Conservation (phyloP, 2,329 filamentous ascomycete genomes). For the Zalaria sp. region DNA sequence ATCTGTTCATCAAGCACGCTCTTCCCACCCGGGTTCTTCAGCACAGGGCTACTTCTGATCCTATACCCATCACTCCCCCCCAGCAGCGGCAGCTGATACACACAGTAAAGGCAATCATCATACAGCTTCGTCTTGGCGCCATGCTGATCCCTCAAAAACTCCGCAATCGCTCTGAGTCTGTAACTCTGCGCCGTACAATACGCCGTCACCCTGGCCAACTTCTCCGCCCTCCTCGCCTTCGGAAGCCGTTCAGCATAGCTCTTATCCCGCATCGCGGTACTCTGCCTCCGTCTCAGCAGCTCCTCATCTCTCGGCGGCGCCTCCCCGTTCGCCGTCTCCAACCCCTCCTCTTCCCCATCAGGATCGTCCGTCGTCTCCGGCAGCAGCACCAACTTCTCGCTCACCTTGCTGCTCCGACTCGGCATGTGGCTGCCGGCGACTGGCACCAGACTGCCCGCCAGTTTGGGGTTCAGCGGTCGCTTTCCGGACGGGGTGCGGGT, state of each 20-base stretch:
- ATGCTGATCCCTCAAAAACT: conserved; percentile 78
- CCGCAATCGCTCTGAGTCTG: conserved; percentile 75
- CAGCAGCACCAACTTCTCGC: conserved; percentile 89
- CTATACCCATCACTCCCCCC: conserved; percentile 78
- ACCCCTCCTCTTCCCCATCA: conserved; percentile 33
- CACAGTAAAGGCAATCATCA: conserved; percentile 91
- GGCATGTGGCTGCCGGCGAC: conserved; percentile 45
- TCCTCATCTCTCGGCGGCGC: conserved; percentile 55
- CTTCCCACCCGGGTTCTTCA: conserved; percentile 88
- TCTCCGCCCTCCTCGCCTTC: conserved; percentile 59
- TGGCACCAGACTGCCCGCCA: conserved; percentile 37
- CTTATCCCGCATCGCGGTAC: conserved; percentile 52
- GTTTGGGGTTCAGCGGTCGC: conserved; percentile 39
- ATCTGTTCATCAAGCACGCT: conserved; percentile 91
- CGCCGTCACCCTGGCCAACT: conserved; percentile 78
- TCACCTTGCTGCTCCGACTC: conserved; percentile 81
- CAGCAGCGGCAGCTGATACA: conserved; percentile 83
- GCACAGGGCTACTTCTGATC: conserved; percentile 73
- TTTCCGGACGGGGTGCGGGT: conserved; percentile 33
- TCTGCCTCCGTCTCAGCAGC: conserved; percentile 44
- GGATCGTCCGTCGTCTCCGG: conserved; percentile 56
- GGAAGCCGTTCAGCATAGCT: conserved; percentile 88
- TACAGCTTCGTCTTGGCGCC: conserved; percentile 90
- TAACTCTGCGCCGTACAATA: conserved; percentile 94
- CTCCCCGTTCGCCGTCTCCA: conserved; percentile 48